Conservation (phyloP, 2,329 filamentous ascomycete species). For the Paramyrothecium roridum region DNA sequence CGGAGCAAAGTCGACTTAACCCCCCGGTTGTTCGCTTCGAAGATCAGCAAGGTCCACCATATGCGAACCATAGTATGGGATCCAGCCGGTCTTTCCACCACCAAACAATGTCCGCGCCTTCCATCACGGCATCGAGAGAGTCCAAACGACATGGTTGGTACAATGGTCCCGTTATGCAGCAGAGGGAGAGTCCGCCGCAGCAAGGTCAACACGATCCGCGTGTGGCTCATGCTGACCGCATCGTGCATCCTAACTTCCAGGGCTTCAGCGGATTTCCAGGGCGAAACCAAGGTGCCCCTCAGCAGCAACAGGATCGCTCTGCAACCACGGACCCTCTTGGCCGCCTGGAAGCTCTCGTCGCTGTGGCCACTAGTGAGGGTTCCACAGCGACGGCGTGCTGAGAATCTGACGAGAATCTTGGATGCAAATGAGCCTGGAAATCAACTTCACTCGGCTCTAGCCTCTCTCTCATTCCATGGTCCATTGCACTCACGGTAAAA, state of each 20-base stretch:
- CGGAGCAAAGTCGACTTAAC: constrained; percentile 44
- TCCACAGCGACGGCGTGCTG: constrained; percentile 39
- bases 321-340: constrained; percentile 29
- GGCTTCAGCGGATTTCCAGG: constrained; percentile 49
- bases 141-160: constrained; percentile 72
- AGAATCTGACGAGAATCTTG: background rate
- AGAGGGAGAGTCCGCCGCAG: constrained; percentile 30
- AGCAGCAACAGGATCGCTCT: constrained; percentile 23
- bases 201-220: constrained; percentile 25
- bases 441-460: no score
- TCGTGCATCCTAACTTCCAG: constrained; percentile 55
- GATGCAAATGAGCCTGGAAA: no score
- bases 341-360: constrained; percentile 39
- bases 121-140: constrained; percentile 53
- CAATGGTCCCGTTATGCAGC: constrained; percentile 46
- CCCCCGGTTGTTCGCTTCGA: constrained; percentile 54
- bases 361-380: constrained; percentile 41
- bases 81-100: constrained; percentile 41
- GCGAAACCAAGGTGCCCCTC: constrained; percentile 18
- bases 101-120: constrained; percentile 58
- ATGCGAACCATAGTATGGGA: constrained; percentile 24
- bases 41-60: constrained; percentile 35
- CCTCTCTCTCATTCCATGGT: no score
- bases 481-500: no score
- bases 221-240: constrained; percentile 48